A percentile compares a stretch with the other conserved stretches of the same genome.
Conservation (phyloP, 2,329 filamentous ascomycete species). For the Alternaria novae-zelandiae region DNA sequence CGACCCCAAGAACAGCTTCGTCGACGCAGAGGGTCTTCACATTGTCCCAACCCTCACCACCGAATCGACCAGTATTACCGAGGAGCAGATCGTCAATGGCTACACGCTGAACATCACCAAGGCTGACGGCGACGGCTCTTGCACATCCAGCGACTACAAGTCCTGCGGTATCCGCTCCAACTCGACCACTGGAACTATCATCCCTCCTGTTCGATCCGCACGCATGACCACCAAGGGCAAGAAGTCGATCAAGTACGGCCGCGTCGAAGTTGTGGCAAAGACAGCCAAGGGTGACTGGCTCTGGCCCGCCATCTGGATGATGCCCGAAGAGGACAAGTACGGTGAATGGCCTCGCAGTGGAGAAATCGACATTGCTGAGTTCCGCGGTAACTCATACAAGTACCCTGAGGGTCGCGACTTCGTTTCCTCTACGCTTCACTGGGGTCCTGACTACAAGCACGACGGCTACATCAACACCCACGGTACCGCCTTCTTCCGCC, state of each 20-base stretch:
- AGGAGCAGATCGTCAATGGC: conserved; percentile 66
- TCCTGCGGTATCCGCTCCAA: conserved; percentile 76
- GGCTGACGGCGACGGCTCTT: conserved; percentile 60
- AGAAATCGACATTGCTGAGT: conserved; percentile 82
- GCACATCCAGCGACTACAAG: conserved; percentile 64
- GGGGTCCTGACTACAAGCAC: conserved; percentile 59
- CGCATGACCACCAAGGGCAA: conserved; percentile 76
- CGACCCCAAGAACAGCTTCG: conserved; percentile 74
- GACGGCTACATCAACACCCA: conserved; percentile 34
- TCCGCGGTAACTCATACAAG: conserved; percentile 76
- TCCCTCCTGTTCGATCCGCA: conserved; percentile 77
- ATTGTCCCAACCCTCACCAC: conserved; percentile 78
- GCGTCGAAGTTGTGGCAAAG: conserved; percentile 78
- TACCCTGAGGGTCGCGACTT: conserved; percentile 79
- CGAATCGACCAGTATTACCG: conserved; percentile 68
- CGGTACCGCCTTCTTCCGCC: conserved; percentile 53
- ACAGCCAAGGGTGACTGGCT: conserved; percentile 81
- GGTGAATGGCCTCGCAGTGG: conserved; percentile 78
- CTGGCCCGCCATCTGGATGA: conserved; percentile 79
- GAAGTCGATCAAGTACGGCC: conserved; percentile 78
- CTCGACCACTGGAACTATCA: conserved; percentile 73
- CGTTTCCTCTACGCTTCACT: conserved; percentile 77
- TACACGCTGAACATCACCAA: conserved; percentile 37
- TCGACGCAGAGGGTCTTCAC: conserved; percentile 70
- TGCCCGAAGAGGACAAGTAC: conserved; percentile 71